These are phyloP conservation scores for Mycena filopes DNA, from an alignment of 768 basidiomycete species.

Conservation along the genomic window DNA sequence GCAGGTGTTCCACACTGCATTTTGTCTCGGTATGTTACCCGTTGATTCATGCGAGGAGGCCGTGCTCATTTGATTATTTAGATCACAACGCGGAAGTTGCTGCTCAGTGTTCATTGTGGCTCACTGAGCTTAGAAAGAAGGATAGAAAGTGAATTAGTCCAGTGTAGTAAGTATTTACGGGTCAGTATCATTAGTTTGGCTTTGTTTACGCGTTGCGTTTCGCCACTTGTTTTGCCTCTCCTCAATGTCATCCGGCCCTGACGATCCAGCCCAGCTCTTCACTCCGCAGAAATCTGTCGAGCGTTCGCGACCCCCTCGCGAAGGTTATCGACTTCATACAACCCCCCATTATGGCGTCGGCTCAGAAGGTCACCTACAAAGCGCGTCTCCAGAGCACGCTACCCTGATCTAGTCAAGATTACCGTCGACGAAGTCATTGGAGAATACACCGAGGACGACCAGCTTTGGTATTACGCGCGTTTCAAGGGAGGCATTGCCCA, in stretches of 20 bases:
- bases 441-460: conserved; percentile 53
- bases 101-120: conserved; percentile 50
- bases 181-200: not conserved
- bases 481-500: conserved; percentile 66
- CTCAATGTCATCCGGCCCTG: conserved; percentile 12
- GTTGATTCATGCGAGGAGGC: not conserved
- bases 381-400: conserved; percentile 9
- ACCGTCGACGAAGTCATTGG: conserved; percentile 65
- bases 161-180: no score
- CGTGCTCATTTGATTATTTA: conserved; percentile 34
- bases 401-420: conserved; percentile 16
- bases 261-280: conserved; percentile 37
- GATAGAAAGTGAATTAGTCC: no score
- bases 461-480: conserved; percentile 71
- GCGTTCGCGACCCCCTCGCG: conserved; percentile 2
- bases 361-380: conserved; percentile 20
- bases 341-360: conserved; percentile 24
- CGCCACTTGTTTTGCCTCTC: not conserved
- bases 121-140: conserved; percentile 1
- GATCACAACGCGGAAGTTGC: conserved; percentile 65
- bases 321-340: conserved; percentile 11
- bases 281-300: conserved; percentile 30
- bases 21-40: conserved; percentile 72
- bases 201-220: conserved; percentile 12
- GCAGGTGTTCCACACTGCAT: conserved; percentile 73